Percentiles rank a stretch among this genome's conserved stretches.
These are phyloP conservation scores for Amaranthus cruentus DNA, from an alignment of 148 eudicot species.

Conservation along the genomic window DNA sequence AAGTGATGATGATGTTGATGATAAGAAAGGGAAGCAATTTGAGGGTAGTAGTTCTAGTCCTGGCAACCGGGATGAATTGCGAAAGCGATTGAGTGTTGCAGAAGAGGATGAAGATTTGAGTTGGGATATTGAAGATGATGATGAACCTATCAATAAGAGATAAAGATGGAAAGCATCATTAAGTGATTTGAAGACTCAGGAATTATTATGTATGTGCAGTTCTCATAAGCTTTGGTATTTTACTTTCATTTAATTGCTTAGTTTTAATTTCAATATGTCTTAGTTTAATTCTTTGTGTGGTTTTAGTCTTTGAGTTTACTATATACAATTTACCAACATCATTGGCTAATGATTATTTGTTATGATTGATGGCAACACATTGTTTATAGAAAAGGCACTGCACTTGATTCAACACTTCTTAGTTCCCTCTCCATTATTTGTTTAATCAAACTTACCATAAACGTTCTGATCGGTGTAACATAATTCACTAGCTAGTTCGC, in stretches of 20 bases:
- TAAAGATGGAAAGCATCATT: background rate
- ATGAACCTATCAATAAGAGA: slow-evolving; percentile 23
- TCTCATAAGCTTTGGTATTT: background rate
- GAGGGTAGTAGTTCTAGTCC: slow-evolving; percentile 25
- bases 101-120: slow-evolving; percentile 45
- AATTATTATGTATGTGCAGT: background rate
- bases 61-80: slow-evolving; percentile 35
- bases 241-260: slow-evolving; percentile 3
- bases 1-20: slow-evolving; percentile 36
- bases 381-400: no score
- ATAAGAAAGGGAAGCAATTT: background rate
- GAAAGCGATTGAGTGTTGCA: slow-evolving; percentile 41
- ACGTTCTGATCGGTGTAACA: no score
- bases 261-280: background rate
- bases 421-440: no score
- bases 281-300: background rate
- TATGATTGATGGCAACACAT: no score
- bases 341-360: background rate
- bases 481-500: no score
- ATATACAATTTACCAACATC: background rate
- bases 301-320: slow-evolving; percentile 2
- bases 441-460: no score
- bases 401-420: no score
- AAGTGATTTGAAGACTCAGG: background rate
- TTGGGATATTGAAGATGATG: slow-evolving; percentile 49